These are phyloP conservation scores for Avena atlantica DNA, from an alignment of 176 grass and related monocot species.

Conservation along the genomic window DNA sequence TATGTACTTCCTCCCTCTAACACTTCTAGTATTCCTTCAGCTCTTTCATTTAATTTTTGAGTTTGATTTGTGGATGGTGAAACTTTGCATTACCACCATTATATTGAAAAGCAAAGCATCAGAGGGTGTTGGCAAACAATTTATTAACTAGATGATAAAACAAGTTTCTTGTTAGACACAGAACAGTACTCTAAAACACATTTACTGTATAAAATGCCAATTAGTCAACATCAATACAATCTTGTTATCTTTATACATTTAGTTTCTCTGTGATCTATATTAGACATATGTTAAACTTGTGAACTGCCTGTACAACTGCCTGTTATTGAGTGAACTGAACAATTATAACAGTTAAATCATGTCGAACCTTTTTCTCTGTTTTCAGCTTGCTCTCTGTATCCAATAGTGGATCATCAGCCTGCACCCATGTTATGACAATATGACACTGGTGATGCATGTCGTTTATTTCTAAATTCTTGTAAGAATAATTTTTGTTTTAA, in stretches of 20 bases:
- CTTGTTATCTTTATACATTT: neutral
- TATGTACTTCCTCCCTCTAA: neutral
- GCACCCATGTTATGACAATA: neutral
- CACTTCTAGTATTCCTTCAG: neutral
- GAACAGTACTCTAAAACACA: neutral
- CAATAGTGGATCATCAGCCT: neutral
- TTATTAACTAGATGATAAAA: neutral
- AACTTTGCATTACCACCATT: neutral
- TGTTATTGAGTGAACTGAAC: neutral
- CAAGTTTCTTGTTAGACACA: neutral
- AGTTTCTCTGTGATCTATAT: neutral
- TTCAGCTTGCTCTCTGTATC: slow-evolving; percentile 6
- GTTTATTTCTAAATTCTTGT: slow-evolving; percentile 15
- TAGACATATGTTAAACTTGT: neutral
- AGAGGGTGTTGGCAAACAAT: neutral
- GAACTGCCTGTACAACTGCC: neutral
- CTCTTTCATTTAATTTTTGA: neutral
- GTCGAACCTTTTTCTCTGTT: neutral
- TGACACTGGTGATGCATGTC: neutral
- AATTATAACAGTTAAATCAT: neutral
- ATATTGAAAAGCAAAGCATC: neutral
- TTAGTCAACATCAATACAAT: neutral
- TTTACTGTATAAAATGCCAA: neutral
- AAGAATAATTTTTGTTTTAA: neutral
- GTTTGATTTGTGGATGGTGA: neutral